Evolutionary conservation across 2,329 filamentous ascomycete genomes (phyloP).

Genomic region (Sarocladium oryzae): DNA sequence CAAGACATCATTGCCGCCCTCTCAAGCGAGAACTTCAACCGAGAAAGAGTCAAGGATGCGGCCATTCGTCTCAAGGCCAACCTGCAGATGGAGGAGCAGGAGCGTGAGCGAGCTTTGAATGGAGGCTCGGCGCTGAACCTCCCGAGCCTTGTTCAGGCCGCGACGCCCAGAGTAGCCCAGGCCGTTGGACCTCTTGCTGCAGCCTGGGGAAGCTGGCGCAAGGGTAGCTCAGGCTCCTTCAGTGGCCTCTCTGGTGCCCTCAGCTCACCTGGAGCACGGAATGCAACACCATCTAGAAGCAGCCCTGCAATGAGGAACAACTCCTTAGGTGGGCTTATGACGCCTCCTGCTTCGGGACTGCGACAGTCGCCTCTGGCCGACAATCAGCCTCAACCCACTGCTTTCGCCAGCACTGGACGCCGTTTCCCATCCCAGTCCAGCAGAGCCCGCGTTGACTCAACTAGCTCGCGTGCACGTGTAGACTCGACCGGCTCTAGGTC

Average conservation of each 20-base stretch:
- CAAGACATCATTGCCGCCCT: constrained; percentile 84
- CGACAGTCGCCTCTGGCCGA: constrained; percentile 51
- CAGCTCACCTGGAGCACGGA: constrained; percentile 35
- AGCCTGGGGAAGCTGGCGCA: constrained; percentile 96
- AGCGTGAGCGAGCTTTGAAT: constrained; percentile 77
- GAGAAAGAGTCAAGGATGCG: constrained; percentile 75
- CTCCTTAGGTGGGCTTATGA: constrained; percentile 75
- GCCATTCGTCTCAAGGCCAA: constrained; percentile 91
- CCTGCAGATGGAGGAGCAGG: constrained; percentile 95
- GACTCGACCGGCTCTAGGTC: constrained; percentile 2
- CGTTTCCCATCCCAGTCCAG: constrained; percentile 44
- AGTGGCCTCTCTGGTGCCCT: constrained; percentile 41
- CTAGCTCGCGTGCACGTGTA: constrained; percentile 16
- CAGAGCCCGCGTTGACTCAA: constrained; percentile 23
- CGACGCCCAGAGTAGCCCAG: constrained; percentile 77
- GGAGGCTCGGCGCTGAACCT: constrained; percentile 61
- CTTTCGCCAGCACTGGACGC: constrained; percentile 54
- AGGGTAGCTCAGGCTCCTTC: constrained; percentile 49
- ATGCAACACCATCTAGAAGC: constrained; percentile 55
- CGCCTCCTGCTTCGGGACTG: constrained; percentile 73
- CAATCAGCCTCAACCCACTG: constrained; percentile 46
- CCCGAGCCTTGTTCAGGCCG: constrained; percentile 71
- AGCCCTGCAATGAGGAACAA: constrained; percentile 45
- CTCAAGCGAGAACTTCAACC: constrained; percentile 68
- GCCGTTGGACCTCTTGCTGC: constrained; percentile 72